Conservation (phyloP, 1,284 basidiomycete species). For the Ustilago curta region DNA sequence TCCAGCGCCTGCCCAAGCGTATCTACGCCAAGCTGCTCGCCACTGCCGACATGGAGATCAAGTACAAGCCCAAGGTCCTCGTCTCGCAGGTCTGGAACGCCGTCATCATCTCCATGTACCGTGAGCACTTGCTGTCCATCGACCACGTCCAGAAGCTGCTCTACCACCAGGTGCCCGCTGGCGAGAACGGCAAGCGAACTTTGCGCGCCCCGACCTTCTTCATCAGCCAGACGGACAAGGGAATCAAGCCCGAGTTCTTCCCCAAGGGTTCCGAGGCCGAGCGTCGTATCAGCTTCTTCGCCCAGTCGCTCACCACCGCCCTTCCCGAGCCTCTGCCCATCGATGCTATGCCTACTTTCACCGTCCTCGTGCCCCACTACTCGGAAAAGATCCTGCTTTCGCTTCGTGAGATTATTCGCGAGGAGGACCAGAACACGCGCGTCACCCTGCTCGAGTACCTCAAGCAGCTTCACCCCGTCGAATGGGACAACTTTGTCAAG, state of each 20-base stretch:
- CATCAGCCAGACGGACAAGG: conserved; percentile 68
- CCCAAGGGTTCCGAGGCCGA: conserved; percentile 69
- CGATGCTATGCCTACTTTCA: conserved; percentile 69
- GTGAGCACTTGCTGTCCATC: conserved; percentile 68
- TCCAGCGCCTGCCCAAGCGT: conserved; percentile 69
- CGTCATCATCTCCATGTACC: conserved; percentile 70
- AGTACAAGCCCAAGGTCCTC: conserved; percentile 70
- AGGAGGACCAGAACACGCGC: conserved; percentile 70
- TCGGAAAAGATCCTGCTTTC: conserved; percentile 69
- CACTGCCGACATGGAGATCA: conserved; percentile 69
- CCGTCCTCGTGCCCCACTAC: conserved; percentile 69
- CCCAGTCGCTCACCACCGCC: conserved; percentile 67
- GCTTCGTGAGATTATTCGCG: conserved; percentile 69
- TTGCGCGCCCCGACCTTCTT: conserved; percentile 69
- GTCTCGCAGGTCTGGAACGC: conserved; percentile 70
- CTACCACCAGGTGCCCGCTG: conserved; percentile 69
- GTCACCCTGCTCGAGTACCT: conserved; percentile 74
- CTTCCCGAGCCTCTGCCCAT: conserved; percentile 68
- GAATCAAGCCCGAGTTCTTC: conserved; percentile 69
- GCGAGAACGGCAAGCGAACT: conserved; percentile 68
- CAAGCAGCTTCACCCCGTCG: conserved; percentile 96
- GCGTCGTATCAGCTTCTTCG: conserved; percentile 69
- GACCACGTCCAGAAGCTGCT: conserved; percentile 69
- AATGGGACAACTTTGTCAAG: conserved; percentile 99
- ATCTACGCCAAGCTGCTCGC: conserved; percentile 69